These are phyloP conservation scores for Cercospora sesami DNA, from an alignment of 2,329 filamentous ascomycete genomes.

Conservation along the genomic window DNA sequence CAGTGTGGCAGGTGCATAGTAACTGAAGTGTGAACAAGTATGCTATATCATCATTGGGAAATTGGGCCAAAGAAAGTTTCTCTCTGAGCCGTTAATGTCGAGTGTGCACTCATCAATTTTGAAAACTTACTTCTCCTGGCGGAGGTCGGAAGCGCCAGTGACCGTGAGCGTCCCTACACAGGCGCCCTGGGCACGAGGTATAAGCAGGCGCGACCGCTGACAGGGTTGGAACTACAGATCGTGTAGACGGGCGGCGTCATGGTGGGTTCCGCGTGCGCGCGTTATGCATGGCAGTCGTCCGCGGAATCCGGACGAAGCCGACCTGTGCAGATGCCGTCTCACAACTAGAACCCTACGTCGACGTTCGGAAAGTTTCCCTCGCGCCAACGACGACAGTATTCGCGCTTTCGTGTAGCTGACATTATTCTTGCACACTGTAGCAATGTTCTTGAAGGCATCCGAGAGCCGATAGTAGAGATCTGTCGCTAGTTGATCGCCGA, in stretches of 20 bases:
- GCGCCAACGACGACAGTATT: not conserved
- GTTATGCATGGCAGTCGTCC: not conserved
- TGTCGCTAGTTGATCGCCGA: not conserved
- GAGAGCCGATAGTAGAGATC: not conserved
- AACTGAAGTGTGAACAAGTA: not conserved
- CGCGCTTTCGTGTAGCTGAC: not conserved
- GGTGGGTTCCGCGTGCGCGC: not conserved
- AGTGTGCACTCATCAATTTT: not conserved
- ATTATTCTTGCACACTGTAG: not conserved
- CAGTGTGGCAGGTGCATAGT: slow-evolving; percentile 3
- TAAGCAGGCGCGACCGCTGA: slow-evolving; percentile 1
- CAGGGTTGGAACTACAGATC: not conserved
- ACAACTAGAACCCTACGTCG: not conserved
- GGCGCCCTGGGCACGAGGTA: not conserved
- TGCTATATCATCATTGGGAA: not conserved
- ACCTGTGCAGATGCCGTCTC: not conserved
- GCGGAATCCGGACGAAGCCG: not conserved
- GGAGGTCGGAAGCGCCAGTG: slow-evolving; percentile 3
- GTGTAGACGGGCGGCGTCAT: not conserved
- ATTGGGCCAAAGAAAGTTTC: slow-evolving; percentile 1
- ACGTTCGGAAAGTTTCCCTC: not conserved
- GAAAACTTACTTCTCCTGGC: slow-evolving; percentile 3
- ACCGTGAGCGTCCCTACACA: not conserved
- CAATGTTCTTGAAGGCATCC: not conserved
- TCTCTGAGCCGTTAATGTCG: not conserved